Evolutionary conservation across 352 stramenopile species (phyloP).

Genomic region (Globisporangium paroecandrum): DNA sequence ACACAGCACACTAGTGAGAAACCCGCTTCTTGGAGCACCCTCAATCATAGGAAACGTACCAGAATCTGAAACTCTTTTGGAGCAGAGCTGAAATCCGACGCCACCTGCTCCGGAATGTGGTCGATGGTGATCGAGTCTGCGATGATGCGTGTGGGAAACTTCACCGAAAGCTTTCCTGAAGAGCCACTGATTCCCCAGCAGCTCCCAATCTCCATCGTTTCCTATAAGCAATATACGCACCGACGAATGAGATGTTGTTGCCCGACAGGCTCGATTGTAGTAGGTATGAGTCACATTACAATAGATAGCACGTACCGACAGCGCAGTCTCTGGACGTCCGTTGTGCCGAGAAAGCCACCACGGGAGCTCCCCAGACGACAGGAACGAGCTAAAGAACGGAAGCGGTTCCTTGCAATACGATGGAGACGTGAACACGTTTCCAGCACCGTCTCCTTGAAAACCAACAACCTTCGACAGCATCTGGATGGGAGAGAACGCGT

Average conservation of each 20-base stretch:
- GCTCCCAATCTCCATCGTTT: conserved; percentile 83
- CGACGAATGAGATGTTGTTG: neutral
- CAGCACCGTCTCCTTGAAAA: conserved; percentile 19
- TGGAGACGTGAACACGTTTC: conserved; percentile 48
- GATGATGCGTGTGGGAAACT: conserved; percentile 64
- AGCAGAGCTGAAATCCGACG: conserved; percentile 66
- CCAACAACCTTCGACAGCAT: conserved; percentile 32
- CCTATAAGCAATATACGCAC: conserved; percentile 23
- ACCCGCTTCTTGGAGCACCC: neutral
- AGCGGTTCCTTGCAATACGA: conserved; percentile 42
- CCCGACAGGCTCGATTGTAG: neutral
- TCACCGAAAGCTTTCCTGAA: conserved; percentile 67
- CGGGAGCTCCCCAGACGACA: conserved; percentile 49
- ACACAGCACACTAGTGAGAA: neutral
- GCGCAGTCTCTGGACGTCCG: conserved; percentile 63
- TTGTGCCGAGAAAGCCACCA: conserved; percentile 82
- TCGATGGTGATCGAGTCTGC: conserved; percentile 72
- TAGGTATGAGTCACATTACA: neutral
- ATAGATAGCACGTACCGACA: conserved; percentile 47
- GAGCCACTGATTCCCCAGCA: conserved; percentile 70
- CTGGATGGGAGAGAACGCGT: conserved; percentile 30
- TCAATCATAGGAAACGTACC: conserved; percentile 24
- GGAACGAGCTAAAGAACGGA: conserved; percentile 31
- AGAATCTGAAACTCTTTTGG: conserved; percentile 62
- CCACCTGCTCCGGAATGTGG: conserved; percentile 70